A percentile compares a stretch with the other conserved stretches of the same genome.
Evolutionary conservation across 495 filamentous ascomycete species (phyloP).

Genomic region (Parmelia sp.): DNA sequence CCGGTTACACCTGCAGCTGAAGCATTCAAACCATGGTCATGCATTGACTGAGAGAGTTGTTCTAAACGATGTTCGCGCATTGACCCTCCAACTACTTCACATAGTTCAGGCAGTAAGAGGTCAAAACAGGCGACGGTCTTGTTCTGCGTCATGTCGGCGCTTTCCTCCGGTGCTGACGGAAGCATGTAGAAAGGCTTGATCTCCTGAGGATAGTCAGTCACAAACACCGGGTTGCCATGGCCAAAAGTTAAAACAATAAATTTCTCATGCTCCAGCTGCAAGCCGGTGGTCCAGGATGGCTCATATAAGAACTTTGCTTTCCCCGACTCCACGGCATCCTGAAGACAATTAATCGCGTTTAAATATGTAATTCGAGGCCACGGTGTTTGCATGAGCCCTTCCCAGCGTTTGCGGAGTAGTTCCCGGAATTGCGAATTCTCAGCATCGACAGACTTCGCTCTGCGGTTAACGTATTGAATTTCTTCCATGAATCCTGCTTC

Average conservation of each 20-base stretch:
- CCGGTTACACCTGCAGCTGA: background rate
- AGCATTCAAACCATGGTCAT: conserved; percentile 29
- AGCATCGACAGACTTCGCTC: conserved; percentile 28
- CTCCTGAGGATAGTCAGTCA: conserved; percentile 80
- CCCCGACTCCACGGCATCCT: conserved; percentile 47
- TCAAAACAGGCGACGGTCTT: conserved; percentile 90
- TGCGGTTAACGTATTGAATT: conserved; percentile 41
- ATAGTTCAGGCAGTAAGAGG: conserved; percentile 80
- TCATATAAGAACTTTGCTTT: conserved; percentile 54
- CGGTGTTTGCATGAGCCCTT: conserved; percentile 48
- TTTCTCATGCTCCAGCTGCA: conserved; percentile 90
- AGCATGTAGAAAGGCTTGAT: conserved; percentile 98
- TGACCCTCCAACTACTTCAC: conserved; percentile 87
- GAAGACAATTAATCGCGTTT: conserved; percentile 62
- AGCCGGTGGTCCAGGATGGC: conserved; percentile 64
- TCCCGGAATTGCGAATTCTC: conserved; percentile 27
- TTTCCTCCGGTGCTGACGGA: conserved; percentile 36
- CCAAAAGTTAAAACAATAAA: conserved; percentile 72
- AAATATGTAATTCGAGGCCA: conserved; percentile 89
- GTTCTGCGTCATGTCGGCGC: conserved; percentile 13
- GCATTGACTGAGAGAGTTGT: conserved; percentile 69
- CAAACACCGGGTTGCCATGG: conserved; percentile 69
- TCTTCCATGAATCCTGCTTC: conserved; percentile 57
- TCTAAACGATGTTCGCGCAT: conserved; percentile 82
- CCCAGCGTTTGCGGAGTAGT: conserved; percentile 61